Conservation (phyloP, 2,329 filamentous ascomycete species). For the Aspergillus jensenii region DNA sequence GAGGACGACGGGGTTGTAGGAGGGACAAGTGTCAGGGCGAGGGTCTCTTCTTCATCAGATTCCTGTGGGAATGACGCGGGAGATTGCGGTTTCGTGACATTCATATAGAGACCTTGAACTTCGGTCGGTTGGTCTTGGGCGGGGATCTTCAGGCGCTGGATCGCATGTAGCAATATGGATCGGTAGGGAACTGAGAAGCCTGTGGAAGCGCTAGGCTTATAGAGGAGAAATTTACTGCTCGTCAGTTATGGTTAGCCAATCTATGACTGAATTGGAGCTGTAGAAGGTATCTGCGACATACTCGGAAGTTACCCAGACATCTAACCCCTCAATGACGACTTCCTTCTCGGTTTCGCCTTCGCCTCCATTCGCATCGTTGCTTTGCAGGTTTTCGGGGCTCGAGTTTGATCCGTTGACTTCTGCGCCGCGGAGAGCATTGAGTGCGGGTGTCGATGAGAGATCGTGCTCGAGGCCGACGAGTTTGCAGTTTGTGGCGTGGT, state of each 20-base stretch:
- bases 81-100: conserved; percentile 37
- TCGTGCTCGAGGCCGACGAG: conserved; percentile 45
- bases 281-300: conserved; percentile 24
- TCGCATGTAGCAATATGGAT: conserved; percentile 49
- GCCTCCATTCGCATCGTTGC: neutral
- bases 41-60: conserved; percentile 42
- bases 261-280: neutral
- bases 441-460: conserved; percentile 32
- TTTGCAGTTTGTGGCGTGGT: conserved; percentile 47
- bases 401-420: conserved; percentile 12
- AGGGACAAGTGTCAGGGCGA: conserved; percentile 46
- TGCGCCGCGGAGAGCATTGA: conserved; percentile 32
- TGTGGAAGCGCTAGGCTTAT: conserved; percentile 30
- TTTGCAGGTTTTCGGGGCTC: neutral
- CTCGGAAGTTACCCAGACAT: conserved; percentile 52
- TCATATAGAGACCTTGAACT: conserved; percentile 50
- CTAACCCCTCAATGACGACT: conserved; percentile 39
- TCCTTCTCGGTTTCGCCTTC: conserved; percentile 29
- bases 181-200: conserved; percentile 50
- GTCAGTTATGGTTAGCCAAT: neutral
- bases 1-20: conserved; percentile 5
- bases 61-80: conserved; percentile 24
- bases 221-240: conserved; percentile 46
- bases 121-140: conserved; percentile 16
- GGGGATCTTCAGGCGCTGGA: conserved; percentile 45